Evolutionary conservation across 1,284 basidiomycete species (phyloP), one percentile per base, ranked within the genome.

Genomic region (Trametes pubescens): DNA sequence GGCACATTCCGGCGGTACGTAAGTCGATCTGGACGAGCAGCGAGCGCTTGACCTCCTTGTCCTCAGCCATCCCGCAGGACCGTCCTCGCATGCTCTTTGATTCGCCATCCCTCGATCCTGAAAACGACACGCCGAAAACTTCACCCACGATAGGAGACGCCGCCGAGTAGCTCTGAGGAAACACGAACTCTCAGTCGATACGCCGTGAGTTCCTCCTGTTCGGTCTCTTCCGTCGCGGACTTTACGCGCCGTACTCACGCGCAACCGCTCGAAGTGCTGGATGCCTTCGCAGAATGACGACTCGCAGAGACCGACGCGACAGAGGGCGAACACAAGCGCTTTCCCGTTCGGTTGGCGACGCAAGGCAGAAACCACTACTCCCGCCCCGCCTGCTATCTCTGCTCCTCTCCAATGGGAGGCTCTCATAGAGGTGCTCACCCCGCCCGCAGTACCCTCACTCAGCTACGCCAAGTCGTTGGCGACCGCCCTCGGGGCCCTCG

Each of bases 291-390:
- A 78, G 66, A 64, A 75, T 65, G 79, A 81, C 65, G 70, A 79
- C 62, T 74, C 75, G 62, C 69, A 71, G 32, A 71, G 74, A 48
- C 72, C 77, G 4, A 54, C 64, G 65, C 79, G 76, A 61, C 81
- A 76, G 62, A 73, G 82, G 65, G 77, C 82, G n/a, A 84, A 83
- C 69, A 85, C 83, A 8, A 80, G 75, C 38, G 73, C 79, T 13
- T 79, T 80, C 44, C 57, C 74, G 76, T 59, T 79, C 78, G 64
- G 70, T n/a, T 85, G 84, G 84, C 80, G 80, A 37, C 78, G 76
- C 51, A 79, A 77, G 67, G 44, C 73, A 56, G 76, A 82, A 69
- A 72, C 76, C 38, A 69, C 73, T 2, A 65, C 71, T 24, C 68
- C 76, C 9, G 67, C 71, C 14, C 55, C 65, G 68, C 44, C 73